Percentiles rank a stretch among this genome's conserved stretches.
phyloP scores from a whole-genome alignment of 2,329 filamentous ascomycete species.

The Phaeosphaeria sp. region DNA sequence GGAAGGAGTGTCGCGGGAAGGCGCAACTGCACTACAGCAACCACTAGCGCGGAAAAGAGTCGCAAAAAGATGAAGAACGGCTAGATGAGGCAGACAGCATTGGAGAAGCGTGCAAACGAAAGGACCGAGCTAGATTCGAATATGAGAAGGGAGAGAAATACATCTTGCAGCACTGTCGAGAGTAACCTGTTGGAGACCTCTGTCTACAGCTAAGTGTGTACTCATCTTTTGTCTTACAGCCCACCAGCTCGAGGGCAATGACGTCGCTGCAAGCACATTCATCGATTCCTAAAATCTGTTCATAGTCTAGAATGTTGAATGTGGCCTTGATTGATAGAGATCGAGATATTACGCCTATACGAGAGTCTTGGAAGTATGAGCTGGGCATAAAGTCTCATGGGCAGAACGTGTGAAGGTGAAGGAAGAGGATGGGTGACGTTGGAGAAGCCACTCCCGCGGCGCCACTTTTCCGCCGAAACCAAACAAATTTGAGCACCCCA shows the following conservation, averaged over 20 bases:
- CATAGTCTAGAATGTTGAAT: no score
- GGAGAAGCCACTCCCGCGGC: not conserved
- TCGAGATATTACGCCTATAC: no score
- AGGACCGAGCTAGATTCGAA: not conserved
- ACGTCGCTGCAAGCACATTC: not conserved
- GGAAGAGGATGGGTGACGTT: not conserved
- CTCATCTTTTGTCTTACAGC: not conserved
- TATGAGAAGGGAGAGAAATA: not conserved
- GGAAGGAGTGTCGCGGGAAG: not conserved
- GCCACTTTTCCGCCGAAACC: not conserved
- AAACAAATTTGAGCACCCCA: constrained; percentile 9
- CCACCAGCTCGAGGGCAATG: not conserved
- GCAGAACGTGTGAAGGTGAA: not conserved
- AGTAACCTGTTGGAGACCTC: not conserved
- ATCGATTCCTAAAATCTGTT: no score
- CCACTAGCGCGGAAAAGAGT: not conserved
- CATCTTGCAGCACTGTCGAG: not conserved
- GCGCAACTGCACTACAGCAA: not conserved
- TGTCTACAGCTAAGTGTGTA: not conserved
- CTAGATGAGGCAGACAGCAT: not conserved
- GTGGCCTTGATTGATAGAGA: no score
- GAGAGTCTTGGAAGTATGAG: not conserved
- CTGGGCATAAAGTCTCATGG: not conserved
- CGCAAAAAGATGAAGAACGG: no score
- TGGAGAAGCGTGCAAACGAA: not conserved